Evolutionary conservation across 495 filamentous ascomycete species (phyloP).

Genomic region (Apodospora peruviana): DNA sequence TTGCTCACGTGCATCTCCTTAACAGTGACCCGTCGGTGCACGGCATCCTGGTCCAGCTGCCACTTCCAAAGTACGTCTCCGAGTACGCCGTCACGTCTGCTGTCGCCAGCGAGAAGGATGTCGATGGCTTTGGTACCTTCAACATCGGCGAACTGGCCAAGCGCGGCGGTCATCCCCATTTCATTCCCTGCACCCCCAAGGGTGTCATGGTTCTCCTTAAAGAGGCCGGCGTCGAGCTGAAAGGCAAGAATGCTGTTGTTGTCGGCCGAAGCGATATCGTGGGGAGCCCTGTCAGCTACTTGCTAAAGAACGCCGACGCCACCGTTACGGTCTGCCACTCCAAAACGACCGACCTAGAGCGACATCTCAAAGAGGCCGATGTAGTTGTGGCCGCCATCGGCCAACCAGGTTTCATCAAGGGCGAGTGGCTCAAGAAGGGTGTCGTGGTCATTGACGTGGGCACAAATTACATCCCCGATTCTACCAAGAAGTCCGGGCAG

Average conservation of each 20-base stretch:
- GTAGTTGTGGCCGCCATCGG: slow-evolving; percentile 91
- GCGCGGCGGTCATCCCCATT: slow-evolving; percentile 79
- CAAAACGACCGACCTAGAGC: slow-evolving; percentile 65
- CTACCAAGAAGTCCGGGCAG: slow-evolving; percentile 87
- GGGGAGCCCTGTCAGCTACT: slow-evolving; percentile 90
- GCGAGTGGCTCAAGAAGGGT: slow-evolving; percentile 91
- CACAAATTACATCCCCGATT: slow-evolving; percentile 93
- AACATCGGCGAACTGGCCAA: slow-evolving; percentile 97
- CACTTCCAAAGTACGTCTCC: slow-evolving; percentile 79
- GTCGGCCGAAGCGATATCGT: slow-evolving; percentile 95
- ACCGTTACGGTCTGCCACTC: slow-evolving; percentile 97
- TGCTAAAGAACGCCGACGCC: slow-evolving; percentile 90
- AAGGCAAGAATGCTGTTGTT: slow-evolving; percentile 91
- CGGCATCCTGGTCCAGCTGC: slow-evolving; percentile 91
- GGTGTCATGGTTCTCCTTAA: slow-evolving; percentile 90
- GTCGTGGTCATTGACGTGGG: slow-evolving; percentile 96
- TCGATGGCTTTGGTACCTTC: slow-evolving; percentile 88
- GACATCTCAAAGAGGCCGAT: slow-evolving; percentile 76
- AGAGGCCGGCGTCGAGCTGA: slow-evolving; percentile 75
- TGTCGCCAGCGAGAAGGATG: slow-evolving; percentile 91
- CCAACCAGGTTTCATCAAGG: slow-evolving; percentile 77
- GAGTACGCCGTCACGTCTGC: slow-evolving; percentile 86
- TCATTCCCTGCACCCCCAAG: slow-evolving; percentile 92
- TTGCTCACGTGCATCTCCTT: slow-evolving; percentile 70
- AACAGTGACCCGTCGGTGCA: slow-evolving; percentile 87